These are phyloP conservation scores for Tricholoma matsutake DNA, from an alignment of 768 basidiomycete genomes.

Conservation along the genomic window DNA sequence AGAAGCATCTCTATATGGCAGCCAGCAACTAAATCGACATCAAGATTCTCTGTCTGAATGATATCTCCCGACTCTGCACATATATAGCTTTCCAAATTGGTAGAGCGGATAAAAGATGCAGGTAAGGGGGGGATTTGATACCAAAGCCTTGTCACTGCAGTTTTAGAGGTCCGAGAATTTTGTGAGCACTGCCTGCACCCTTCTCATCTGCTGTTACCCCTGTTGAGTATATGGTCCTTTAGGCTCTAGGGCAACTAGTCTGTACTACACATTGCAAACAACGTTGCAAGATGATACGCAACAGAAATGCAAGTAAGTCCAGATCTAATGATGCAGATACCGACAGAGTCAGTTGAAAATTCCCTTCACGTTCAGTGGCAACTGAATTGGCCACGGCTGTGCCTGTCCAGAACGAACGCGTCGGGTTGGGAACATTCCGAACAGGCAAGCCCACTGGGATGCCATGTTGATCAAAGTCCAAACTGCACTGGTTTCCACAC, in stretches of 20 bases:
- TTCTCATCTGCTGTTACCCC: no score
- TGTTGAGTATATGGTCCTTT: no score
- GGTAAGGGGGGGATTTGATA: no score
- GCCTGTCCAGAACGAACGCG: constrained; percentile 72
- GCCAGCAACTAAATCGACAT: constrained; percentile 61
- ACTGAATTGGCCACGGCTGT: constrained; percentile 62
- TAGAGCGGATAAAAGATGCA: constrained; percentile 50
- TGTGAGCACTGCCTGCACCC: no score
- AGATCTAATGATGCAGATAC: constrained; percentile 77
- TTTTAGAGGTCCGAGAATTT: no score
- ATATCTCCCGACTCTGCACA: constrained; percentile 45
- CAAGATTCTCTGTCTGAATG: constrained; percentile 41
- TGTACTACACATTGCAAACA: constrained; percentile 11
- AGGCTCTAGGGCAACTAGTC: no score
- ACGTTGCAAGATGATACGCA: constrained; percentile 65
- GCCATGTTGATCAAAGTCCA: neutral
- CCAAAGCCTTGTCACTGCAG: no score
- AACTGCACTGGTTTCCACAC: no score
- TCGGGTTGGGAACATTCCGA: constrained; percentile 58
- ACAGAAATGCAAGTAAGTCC: constrained; percentile 76
- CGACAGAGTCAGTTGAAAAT: constrained; percentile 57
- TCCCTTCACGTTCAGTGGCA: constrained; percentile 52
- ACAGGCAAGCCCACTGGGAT: constrained; percentile 37
- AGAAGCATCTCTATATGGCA: constrained; percentile 50
- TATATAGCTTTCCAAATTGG: constrained; percentile 58